Base-by-base conservation (phyloP, 148 eudicot genomes). In the Silene conica region DNA sequence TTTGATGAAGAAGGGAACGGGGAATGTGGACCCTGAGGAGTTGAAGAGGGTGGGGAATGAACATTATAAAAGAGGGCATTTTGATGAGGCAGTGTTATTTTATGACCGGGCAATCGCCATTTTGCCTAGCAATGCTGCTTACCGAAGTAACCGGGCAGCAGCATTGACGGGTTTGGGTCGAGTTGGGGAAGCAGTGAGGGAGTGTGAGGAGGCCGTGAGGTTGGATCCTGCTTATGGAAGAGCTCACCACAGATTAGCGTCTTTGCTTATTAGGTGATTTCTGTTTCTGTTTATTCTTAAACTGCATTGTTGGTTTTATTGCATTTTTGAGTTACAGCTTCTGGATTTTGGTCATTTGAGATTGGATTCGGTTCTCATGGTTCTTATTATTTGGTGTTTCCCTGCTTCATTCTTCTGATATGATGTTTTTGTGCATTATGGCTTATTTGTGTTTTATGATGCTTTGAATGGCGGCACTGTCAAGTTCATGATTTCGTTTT, bases 161-260 rank as follows among this genome's bases (percentile, higher is more conserved):
- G 93, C 89, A 7, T 74, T 90, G 82, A 82, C 84, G 63, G 88
- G 89, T 66, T 61, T 90, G 23, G 86, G 77, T 50, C 81, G 88
- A 41, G 54, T 89, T 59, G 64, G 50, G 8, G 94, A 90, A 74
- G 97, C 97, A 0, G 86, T 89, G 20, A 87, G 69, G 73, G 97
- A 95, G 80, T 95, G 84, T 77, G 94, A 90, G 70, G 90, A 90
- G 83, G 97, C 99, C 0, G 81, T 92, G 9, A 86, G 79, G 76
- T 78, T 89, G 82, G 89, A 92, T 85, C 79, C 90, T 8, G 74
- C 76, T 1, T 92, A 90, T 79, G 81, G 69, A 20, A 85, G 86
- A 78, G 97, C 99, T 19, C 96, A 87, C 55, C 85, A 80, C n/a
- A 87, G 96, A 43, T 83, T 95, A 76, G 99, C 89, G 18, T 83